Percentiles rank a stretch among this genome's conserved stretches.
These are phyloP conservation scores for Euryodendron excelsum DNA, from an alignment of 148 eudicot species.

Conservation along the genomic window DNA sequence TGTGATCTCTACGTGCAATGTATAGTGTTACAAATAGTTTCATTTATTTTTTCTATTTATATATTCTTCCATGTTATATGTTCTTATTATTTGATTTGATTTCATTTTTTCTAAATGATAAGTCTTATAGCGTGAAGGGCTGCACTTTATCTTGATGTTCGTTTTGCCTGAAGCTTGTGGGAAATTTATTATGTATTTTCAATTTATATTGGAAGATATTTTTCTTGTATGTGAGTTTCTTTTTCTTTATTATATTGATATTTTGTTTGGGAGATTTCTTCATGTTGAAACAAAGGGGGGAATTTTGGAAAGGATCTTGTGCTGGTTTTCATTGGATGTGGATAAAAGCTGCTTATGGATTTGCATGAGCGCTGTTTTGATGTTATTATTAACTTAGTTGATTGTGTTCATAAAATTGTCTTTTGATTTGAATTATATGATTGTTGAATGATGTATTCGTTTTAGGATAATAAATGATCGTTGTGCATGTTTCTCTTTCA, in stretches of 20 bases:
- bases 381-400: too few relatives aligned
- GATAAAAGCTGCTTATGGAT: background rate
- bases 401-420: too few relatives aligned
- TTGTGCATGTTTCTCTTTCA: background rate
- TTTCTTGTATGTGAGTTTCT: too few relatives aligned
- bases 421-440: too few relatives aligned
- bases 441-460: background rate
- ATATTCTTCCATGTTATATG: too few relatives aligned
- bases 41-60: too few relatives aligned
- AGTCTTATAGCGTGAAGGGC: too few relatives aligned
- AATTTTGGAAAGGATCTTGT: background rate
- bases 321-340: background rate
- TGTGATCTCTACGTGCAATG: too few relatives aligned
- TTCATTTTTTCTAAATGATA: too few relatives aligned
- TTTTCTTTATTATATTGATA: background rate
- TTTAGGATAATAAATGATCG: background rate
- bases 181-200: background rate
- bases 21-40: too few relatives aligned
- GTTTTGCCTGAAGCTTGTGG: background rate
- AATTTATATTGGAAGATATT: background rate
- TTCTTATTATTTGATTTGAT: too few relatives aligned
- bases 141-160: background rate
- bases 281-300: background rate
- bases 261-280: background rate
- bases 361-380: background rate